Evolutionary conservation across 805 yeast species (phyloP).

Genomic region (Yamadazyma olivae): DNA sequence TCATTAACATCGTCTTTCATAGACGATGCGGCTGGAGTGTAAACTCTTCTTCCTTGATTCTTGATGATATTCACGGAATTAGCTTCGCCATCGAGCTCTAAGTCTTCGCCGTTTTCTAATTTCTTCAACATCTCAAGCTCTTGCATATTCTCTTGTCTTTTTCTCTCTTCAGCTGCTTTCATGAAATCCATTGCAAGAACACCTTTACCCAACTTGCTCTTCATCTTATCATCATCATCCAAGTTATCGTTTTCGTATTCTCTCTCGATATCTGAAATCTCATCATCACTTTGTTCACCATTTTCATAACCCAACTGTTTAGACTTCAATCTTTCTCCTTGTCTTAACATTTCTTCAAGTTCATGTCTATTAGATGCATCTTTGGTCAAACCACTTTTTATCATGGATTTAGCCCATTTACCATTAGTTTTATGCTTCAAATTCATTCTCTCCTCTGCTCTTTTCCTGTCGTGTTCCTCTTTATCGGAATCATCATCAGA

Average conservation of each 20-base stretch:
- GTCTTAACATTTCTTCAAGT: conserved; percentile 89
- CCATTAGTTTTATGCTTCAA: conserved; percentile 85
- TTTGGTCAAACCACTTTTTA: conserved; percentile 84
- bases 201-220: conserved; percentile 72
- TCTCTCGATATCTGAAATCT: conserved; percentile 42
- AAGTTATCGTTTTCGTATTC: conserved; percentile 33
- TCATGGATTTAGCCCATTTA: conserved; percentile 88
- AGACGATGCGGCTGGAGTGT: conserved; percentile 60
- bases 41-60: conserved; percentile 79
- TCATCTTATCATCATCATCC: conserved; percentile 31
- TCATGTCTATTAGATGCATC: conserved; percentile 83
- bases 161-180: conserved; percentile 81
- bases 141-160: conserved; percentile 55
- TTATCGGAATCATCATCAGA: conserved; percentile 47
- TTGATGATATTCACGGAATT: conserved; percentile 47
- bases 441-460: conserved; percentile 92
- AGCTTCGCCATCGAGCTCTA: conserved; percentile 29
- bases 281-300: conserved; percentile 52
- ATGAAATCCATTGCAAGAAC: conserved; percentile 93
- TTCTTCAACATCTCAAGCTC: conserved; percentile 49
- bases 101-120: conserved; percentile 45
- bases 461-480: conserved; percentile 65
- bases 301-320: conserved; percentile 69
- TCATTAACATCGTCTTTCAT: conserved; percentile 35
- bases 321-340: conserved; percentile 72